Evolutionary conservation across 352 stramenopile genomes (phyloP).

Genomic region (Thraustotheca clavata): DNA sequence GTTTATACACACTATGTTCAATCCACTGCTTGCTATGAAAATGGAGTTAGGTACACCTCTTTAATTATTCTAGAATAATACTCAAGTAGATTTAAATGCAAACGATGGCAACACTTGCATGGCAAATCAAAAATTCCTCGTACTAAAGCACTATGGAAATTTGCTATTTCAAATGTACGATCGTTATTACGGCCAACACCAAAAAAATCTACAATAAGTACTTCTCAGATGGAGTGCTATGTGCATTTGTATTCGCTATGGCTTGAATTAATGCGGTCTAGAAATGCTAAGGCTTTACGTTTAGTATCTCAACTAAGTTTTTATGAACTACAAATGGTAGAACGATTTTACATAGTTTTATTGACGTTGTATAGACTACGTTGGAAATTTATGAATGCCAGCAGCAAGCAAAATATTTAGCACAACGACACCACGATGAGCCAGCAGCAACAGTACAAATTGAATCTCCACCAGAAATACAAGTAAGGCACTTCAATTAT

Average conservation of each 20-base stretch:
- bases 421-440: too few species aligned
- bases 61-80: neutral
- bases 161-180: neutral
- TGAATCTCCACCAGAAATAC: too few species aligned
- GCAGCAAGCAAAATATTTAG: neutral
- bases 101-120: neutral
- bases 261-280: neutral
- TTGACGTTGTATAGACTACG: neutral
- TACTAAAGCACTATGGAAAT: neutral
- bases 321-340: conserved; percentile 10
- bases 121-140: neutral
- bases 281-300: neutral
- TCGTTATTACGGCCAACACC: neutral
- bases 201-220: neutral
- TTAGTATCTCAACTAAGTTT: neutral
- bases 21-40: neutral
- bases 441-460: too few species aligned
- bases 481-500: too few species aligned
- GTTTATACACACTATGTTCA: neutral
- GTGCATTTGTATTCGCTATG: neutral
- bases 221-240: neutral
- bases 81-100: neutral
- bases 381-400: neutral
- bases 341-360: neutral
- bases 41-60: neutral